These are phyloP conservation scores for Paramyrothecium roridum DNA, from an alignment of 2,329 filamentous ascomycete genomes.

Conservation along the genomic window DNA sequence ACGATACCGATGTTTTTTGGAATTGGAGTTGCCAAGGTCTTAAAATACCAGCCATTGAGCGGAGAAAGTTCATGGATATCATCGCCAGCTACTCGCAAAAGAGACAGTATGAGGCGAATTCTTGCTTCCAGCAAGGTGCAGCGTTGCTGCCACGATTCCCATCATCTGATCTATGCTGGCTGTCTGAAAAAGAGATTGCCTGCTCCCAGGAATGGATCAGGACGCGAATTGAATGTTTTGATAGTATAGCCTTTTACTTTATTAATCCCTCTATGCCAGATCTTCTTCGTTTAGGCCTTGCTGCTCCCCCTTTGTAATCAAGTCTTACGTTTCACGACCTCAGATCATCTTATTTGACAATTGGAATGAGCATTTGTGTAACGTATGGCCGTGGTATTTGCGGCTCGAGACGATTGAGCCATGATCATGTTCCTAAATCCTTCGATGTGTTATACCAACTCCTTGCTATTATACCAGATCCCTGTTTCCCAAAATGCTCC, in stretches of 20 bases:
- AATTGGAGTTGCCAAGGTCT: constrained; percentile 31
- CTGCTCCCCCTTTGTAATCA: constrained; percentile 16
- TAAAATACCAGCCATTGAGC: constrained; percentile 23
- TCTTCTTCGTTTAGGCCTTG: constrained; percentile 23
- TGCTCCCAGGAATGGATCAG: constrained; percentile 17
- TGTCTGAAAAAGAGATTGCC: constrained; percentile 16
- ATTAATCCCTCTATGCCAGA: constrained; percentile 21
- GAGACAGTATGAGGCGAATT: neutral
- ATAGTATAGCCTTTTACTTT: constrained; percentile 33
- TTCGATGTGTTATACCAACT: neutral
- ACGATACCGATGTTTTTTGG: constrained; percentile 14
- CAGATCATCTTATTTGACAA: too few relatives aligned
- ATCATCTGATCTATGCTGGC: constrained; percentile 16
- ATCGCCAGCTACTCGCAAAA: constrained; percentile 13
- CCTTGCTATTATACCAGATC: neutral
- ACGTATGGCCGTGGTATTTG: too few relatives aligned
- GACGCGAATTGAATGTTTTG: constrained; percentile 26
- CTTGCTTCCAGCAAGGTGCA: neutral
- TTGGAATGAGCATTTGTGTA: too few relatives aligned
- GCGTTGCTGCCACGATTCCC: constrained; percentile 13
- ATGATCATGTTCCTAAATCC: neutral
- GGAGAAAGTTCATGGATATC: constrained; percentile 25
- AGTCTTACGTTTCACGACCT: neutral
- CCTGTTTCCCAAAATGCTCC: neutral
- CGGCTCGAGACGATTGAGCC: neutral